These are phyloP conservation scores for Physocladia obscura DNA, from an alignment of 192 early-diverging fungal species.

Conservation along the genomic window DNA sequence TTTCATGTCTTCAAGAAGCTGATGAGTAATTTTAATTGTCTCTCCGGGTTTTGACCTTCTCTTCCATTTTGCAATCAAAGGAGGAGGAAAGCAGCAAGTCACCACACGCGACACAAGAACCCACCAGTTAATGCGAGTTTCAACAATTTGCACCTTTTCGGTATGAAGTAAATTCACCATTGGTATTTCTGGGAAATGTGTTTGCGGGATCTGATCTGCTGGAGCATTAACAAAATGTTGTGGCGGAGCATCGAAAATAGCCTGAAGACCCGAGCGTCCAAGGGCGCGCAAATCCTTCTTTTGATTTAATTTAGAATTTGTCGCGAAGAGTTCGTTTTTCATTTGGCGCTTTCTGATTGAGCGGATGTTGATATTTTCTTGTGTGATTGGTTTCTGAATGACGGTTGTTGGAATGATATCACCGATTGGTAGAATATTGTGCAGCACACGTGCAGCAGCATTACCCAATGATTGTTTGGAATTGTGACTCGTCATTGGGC, in stretches of 20 bases:
- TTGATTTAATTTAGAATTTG: not conserved
- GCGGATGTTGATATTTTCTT: too few relatives aligned
- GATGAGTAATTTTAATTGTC: constrained; percentile 41
- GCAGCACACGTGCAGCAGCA: too few relatives aligned
- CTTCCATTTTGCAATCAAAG: constrained; percentile 23
- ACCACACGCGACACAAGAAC: constrained; percentile 24
- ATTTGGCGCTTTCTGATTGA: too few relatives aligned
- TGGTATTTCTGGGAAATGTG: not conserved
- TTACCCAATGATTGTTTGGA: too few relatives aligned
- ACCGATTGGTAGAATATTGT: too few relatives aligned
- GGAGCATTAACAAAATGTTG: not conserved
- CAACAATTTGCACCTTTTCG: too few relatives aligned
- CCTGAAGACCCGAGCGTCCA: not conserved
- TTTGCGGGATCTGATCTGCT: not conserved
- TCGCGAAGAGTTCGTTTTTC: not conserved
- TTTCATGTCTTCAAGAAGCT: constrained; percentile 29
- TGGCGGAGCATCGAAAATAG: not conserved
- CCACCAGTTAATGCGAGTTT: constrained; percentile 41
- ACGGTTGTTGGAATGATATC: too few relatives aligned
- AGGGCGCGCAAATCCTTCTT: not conserved
- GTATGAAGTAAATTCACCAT: not conserved
- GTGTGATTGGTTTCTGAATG: too few relatives aligned
- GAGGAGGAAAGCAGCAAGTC: constrained; percentile 36
- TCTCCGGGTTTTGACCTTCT: constrained; percentile 27
- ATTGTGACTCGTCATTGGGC: too few relatives aligned